Base-by-base conservation (phyloP, 768 basidiomycete species). In the Sutorius australiensis region DNA sequence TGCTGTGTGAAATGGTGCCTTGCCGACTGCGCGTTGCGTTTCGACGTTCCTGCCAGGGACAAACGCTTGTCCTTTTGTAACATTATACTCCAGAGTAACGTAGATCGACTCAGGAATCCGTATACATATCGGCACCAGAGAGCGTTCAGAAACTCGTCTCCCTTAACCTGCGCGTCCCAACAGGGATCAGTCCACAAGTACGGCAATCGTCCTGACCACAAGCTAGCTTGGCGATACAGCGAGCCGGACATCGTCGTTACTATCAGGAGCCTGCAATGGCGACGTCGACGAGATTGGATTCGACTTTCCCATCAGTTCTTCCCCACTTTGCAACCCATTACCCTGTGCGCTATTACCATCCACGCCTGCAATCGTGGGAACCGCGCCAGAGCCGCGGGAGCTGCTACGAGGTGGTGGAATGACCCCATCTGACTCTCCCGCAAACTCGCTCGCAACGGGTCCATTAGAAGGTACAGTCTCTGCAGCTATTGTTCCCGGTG, bases 81-180 rank as follows among this genome's bases (percentile, higher is more conserved):
- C 27, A 43, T 16, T 28, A 21, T 6, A 46, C 37, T 46, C 16
- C 37, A 37, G 42, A 21, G 19, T 12, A 33, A 34, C 21, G 63
- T 34, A 61, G 52, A 66, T 66, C 63, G 32, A 19, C 32, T 33
- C 48, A 48, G 50, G 64, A 64, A 64, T 54, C 48, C 31, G 9
- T 6, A 45, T 47, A 30, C 33, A 39, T 47, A 51, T 19, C 32
- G 50, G 30, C 46, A 38, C 36, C 6, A 8, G 13, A 13, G 30
- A 45, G 30, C 10, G 43, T 43, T 47, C 48, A 27, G 32, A 38
- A n/a, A 28, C 40, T 38, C 16, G 33, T 17, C 19, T 41, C 43
- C 24, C 32, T 19, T 44, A 21, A 45, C 17, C 3, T 17, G 24
- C 10, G 17, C 43, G 27, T 34, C 37, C 37, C 47, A 36, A 28